These are phyloP conservation scores for Hemileccinum rubropunctum DNA, from an alignment of 768 basidiomycete genomes.

Conservation along the genomic window DNA sequence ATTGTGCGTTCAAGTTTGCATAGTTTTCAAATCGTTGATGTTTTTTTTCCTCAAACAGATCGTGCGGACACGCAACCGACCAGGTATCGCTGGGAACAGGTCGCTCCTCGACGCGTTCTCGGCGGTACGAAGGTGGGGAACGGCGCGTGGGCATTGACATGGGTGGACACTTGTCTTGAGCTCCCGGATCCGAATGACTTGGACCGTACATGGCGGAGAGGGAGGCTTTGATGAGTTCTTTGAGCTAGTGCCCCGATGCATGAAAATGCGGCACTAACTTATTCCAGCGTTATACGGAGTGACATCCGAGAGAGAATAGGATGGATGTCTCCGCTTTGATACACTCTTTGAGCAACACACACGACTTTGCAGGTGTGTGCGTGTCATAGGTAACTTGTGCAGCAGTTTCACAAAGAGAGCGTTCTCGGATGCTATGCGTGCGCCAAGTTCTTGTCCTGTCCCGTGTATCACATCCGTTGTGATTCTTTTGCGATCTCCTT, in stretches of 20 bases:
- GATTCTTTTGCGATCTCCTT: no score
- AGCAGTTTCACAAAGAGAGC: no score
- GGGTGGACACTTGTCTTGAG: slow-evolving; percentile 60
- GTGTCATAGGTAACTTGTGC: no score
- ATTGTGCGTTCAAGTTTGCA: slow-evolving; percentile 50
- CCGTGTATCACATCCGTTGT: no score
- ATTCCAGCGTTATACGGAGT: neutral
- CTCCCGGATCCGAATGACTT: slow-evolving; percentile 21
- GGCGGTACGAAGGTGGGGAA: slow-evolving; percentile 76
- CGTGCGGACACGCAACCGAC: slow-evolving; percentile 78
- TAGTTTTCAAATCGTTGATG: slow-evolving; percentile 1
- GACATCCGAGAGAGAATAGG: neutral
- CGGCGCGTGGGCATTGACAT: slow-evolving; percentile 78
- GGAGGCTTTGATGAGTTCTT: slow-evolving; percentile 13
- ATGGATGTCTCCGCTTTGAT: no score
- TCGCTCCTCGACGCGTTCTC: slow-evolving; percentile 52
- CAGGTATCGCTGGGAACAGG: slow-evolving; percentile 53
- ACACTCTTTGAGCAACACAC: no score
- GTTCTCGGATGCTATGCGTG: no score
- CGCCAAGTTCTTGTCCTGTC: no score
- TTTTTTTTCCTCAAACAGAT: slow-evolving; percentile 43
- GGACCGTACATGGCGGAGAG: slow-evolving; percentile 22
- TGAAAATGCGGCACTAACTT: neutral
- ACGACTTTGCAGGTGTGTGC: no score
- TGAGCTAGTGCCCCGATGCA: slow-evolving; percentile 3